Evolutionary conservation across 768 basidiomycete genomes (phyloP), one percentile per base, ranked within the genome.

Genomic region (Butyriboletus loyo): DNA sequence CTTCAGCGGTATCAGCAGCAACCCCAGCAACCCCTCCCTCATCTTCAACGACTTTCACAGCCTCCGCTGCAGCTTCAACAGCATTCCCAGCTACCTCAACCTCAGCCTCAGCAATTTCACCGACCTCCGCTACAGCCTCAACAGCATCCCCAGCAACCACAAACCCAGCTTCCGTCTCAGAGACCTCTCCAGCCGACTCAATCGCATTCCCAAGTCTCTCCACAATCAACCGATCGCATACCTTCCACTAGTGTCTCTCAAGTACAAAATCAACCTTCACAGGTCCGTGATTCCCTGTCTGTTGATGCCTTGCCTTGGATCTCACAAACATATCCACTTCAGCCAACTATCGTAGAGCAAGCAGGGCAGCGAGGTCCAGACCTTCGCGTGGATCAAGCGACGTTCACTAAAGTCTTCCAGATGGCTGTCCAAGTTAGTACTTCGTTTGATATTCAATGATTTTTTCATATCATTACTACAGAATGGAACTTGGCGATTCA

Each of bases 321-420:
- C 42, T 44, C 31, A 28, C 55, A 55, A 46, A 28, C 28, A 27
- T 32, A 28, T 34, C 10, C 31, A 41, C 45, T 30, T 9, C 42
- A 51, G 37, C 14, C 50, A 34, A 40, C 11, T 21, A 40, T 28
- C 15, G 36, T 27, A 49, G 53, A 52, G 22, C 50, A 54, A 31
- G 39, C 14, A 37, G 22, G 15, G n/a, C 65, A 49, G 25, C 49
- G 21, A 7, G 38, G 8, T 1, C 17, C 39, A 32, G 49, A 46
- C 15, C 24, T 21, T 25, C 32, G 8, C 17, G 15, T 17, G 11
- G 54, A 57, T 42, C 55, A 56, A 44, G 62, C 54, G 13, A 49
- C 17, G 15, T 69, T 69, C 24, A 44, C 57, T 25, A 54, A 50
- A 19, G 37, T 36, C 25, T 71, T 69, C 30, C 69, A 64, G 34